Conservation (phyloP, 306 rosid species). For the Abrus pulchellus region DNA sequence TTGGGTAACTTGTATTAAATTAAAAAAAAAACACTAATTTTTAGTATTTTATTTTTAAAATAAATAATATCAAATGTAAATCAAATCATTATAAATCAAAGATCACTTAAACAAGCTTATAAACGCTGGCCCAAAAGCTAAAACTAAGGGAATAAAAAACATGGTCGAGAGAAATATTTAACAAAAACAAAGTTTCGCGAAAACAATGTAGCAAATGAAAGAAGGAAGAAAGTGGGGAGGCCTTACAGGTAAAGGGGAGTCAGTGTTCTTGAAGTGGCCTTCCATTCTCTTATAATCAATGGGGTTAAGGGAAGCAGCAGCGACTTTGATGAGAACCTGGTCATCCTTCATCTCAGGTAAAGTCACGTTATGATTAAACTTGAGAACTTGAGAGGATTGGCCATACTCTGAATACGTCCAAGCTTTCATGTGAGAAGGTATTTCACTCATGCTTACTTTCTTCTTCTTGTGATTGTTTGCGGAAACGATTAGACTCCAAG, state of each 20-base stretch:
- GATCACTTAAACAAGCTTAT: not conserved
- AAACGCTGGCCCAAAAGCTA: not conserved
- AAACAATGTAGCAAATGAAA: not conserved
- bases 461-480: not conserved
- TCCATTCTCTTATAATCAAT: conserved; percentile 64
- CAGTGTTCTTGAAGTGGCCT: conserved; percentile 46
- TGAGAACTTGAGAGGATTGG: conserved; percentile 60
- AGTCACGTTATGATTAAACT: conserved; percentile 50
- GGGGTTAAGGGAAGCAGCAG: conserved; percentile 73
- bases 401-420: conserved; percentile 74
- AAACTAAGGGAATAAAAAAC: not conserved
- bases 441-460: conserved; percentile 43
- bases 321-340: conserved; percentile 72
- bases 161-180: not conserved
- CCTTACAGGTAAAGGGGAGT: conserved; percentile 58
- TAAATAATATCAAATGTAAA: not conserved
- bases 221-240: not conserved
- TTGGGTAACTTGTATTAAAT: too few relatives aligned
- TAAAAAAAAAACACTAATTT: too few relatives aligned
- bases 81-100: not conserved
- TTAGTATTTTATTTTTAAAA: not conserved
- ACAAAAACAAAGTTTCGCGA: not conserved
- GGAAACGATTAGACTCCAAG: not conserved
- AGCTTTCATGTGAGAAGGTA: conserved; percentile 60
- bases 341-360: conserved; percentile 59